Base-by-base conservation (phyloP, 768 basidiomycete genomes). In the Russula olivacea region DNA sequence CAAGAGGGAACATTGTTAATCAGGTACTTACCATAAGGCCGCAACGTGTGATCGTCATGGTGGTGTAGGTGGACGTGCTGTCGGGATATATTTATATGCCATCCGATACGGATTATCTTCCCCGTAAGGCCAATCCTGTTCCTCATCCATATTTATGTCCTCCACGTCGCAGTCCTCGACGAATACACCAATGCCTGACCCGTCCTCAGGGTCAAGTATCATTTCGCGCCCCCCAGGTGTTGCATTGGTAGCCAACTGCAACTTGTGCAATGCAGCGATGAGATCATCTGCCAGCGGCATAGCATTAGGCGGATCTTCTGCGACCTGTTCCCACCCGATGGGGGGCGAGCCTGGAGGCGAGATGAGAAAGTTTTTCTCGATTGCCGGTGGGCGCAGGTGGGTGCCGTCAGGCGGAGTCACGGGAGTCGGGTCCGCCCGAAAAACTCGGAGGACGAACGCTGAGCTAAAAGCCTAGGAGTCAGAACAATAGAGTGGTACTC, bases 291-390 rank as follows among this genome's bases (percentile, higher is more conserved):
- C 96, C 28, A 97, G 82, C 5, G 93, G 88, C 2, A 81, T 75
- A 3, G 77, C 72, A 71, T 98, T 98, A 0, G 96, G 96, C 19
- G 93, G 91, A 9, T 95, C 93, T 74, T 98, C 96, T 55, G 78
- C 78, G 61, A 94, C 83, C 25, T 82, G 93, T 71, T 97, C 93
- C 97, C 97, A 99, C 3, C 95, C 97, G 1, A 95, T 86, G 0
- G 97, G 97, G 0, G 97, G 97, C 0, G 94, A 97, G 5, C 97
- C 97, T 4, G 97, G 97, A 0, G 97, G 97, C 0, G 97, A 98
- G 66, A 99, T 95, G 52, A 99, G 81, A 76, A 98, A 98, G 76
- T 98, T 98, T 75, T 93, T 93, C 69, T 94, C 89, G 43, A 86
- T 68, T 0, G 81, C 75, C 0, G 96, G 96, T 0, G 94, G 93